A percentile compares a stretch with the other conserved stretches of the same genome.
phyloP scores from a whole-genome alignment of 2,329 filamentous ascomycete genomes.

The Trichoderma harzianum region DNA sequence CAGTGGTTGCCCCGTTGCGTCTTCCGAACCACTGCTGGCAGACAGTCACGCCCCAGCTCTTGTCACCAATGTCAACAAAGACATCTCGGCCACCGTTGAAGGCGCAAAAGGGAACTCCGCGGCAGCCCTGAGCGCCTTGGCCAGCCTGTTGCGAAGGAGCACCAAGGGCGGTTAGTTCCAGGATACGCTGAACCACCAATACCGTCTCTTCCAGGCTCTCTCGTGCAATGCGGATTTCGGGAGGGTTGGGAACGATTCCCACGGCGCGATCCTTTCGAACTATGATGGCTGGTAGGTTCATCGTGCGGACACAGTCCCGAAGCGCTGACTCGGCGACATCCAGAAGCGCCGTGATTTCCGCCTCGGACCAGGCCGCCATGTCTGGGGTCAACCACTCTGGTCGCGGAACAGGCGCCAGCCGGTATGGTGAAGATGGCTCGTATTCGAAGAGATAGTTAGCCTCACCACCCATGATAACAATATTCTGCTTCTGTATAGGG shows the following conservation, averaged over 20 bases:
- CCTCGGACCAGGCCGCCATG: constrained; percentile 73
- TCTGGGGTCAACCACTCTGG: constrained; percentile 71
- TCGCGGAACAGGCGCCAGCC: constrained; percentile 65
- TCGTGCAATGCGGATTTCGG: constrained; percentile 67
- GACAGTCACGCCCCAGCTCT: constrained; percentile 89
- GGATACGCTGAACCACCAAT: constrained; percentile 84
- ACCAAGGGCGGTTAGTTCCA: constrained; percentile 70
- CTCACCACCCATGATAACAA: constrained; percentile 93
- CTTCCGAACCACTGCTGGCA: constrained; percentile 87
- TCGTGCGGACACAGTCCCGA: constrained; percentile 72
- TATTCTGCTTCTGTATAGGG: constrained; percentile 65
- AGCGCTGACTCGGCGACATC: constrained; percentile 85
- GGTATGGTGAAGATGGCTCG: constrained; percentile 58
- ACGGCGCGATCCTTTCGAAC: constrained; percentile 87
- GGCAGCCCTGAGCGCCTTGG: constrained; percentile 4
- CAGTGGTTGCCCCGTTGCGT: constrained; percentile 1
- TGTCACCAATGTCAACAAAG: constrained; percentile 98
- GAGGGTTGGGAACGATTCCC: constrained; percentile 66
- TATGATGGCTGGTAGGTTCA: constrained; percentile 75
- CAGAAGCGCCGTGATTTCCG: constrained; percentile 75
- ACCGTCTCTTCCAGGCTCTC: constrained; percentile 96
- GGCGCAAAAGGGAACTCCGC: constrained; percentile 80
- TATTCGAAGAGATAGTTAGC: constrained; percentile 93
- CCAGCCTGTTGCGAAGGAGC: constrained; percentile 30
- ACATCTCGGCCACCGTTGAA: constrained; percentile 98